Conservation (phyloP, 2,329 filamentous ascomycete genomes). For the Cladophialophora bantiana region DNA sequence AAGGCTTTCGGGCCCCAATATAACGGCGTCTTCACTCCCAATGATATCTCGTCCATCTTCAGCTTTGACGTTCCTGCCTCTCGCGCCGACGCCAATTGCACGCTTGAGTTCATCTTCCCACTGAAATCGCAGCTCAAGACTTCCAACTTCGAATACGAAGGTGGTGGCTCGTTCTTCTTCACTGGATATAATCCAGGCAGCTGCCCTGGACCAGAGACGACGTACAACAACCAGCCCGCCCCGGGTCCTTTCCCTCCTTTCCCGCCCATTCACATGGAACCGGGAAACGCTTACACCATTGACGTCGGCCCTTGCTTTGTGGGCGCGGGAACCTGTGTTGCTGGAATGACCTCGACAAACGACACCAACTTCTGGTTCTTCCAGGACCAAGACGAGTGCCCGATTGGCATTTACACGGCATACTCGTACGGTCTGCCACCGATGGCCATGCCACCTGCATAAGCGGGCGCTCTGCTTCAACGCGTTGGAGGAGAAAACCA, state of each 20-base stretch:
- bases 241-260: slow-evolving; percentile 54
- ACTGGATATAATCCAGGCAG: slow-evolving; percentile 52
- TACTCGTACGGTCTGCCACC: slow-evolving; percentile 40
- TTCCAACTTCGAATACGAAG: slow-evolving; percentile 63
- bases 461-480: neutral
- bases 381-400: slow-evolving; percentile 64
- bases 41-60: slow-evolving; percentile 65
- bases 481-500: neutral
- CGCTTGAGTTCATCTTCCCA: slow-evolving; percentile 71
- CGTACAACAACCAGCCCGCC: slow-evolving; percentile 61
- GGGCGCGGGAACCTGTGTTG: slow-evolving; percentile 39
- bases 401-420: slow-evolving; percentile 40
- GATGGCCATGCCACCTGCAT: slow-evolving; percentile 7
- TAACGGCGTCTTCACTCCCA: slow-evolving; percentile 63
- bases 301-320: slow-evolving; percentile 42
- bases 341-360: slow-evolving; percentile 51
- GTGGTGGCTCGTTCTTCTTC: slow-evolving; percentile 63
- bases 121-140: slow-evolving; percentile 63
- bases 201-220: slow-evolving; percentile 58
- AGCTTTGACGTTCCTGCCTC: slow-evolving; percentile 70
- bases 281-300: slow-evolving; percentile 63
- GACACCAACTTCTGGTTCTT: slow-evolving; percentile 67
- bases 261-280: slow-evolving; percentile 50
- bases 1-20: slow-evolving; percentile 61
- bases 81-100: slow-evolving; percentile 66